Base-by-base conservation (phyloP, 805 yeast genomes). In the Yamadazyma sp. region DNA sequence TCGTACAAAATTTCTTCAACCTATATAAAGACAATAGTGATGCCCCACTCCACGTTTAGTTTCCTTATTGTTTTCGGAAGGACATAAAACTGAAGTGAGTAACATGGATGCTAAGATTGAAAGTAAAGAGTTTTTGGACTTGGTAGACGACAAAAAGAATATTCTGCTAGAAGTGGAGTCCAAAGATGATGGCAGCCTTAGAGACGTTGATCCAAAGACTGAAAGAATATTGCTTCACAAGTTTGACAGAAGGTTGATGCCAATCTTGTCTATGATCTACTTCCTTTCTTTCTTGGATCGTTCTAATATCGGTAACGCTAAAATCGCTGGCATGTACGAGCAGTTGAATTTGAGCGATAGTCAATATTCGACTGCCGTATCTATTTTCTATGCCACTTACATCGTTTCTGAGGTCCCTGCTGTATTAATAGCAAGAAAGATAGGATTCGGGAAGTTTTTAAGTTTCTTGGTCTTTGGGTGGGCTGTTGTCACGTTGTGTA, bases 301-400 rank as follows among this genome's bases (percentile, higher is more conserved):
- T 42, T 72, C 80, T 10, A 77, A 77, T 49, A 74, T 78, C 37
- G 82, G 82, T 47, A 78, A 78, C 49, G 82, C 82, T 7, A 66
- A 66, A 28, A 64, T 73, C 3, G 81, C 78, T 10, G 82, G 83
- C 3, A 46, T 77, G 43, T 54, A 63, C 0, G 59, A 59, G 18
- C 72, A 65, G 37, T 40, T 75, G 13, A 58, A 62, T 6, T 50
- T 75, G 17, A 48, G 55, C 1, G 63, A 62, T 1, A 55, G 51
- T 15, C 68, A 74, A 45, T 73, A 62, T 47, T 66, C 71, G 16
- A 63, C 61, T 24, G 67, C 65, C 19, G 72, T 71, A 4, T 64
- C 77, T 6, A 62, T 76, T 1, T 60, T 73, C 23, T 76, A 60
- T 43, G 71, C 64, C 10, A 71, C 79, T 0, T 76, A 75, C 60